Base-by-base conservation (phyloP, 2,329 filamentous ascomycete species). In the Sclerotinia borealis region DNA sequence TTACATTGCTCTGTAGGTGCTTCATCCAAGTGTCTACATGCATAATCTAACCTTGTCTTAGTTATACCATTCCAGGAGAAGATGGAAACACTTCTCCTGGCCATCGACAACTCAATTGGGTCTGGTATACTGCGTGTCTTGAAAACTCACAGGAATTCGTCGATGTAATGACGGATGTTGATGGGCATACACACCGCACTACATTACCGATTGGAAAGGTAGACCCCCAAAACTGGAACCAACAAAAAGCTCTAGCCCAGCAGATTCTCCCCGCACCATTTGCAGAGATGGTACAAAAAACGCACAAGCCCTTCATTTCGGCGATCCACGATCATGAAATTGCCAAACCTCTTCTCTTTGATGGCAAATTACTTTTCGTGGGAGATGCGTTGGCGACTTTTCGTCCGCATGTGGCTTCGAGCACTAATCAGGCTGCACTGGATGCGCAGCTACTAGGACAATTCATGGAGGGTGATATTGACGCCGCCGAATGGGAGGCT, bases 361-460 rank as follows among this genome's bases (percentile, higher is more conserved):
- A 65, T 37, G 37, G 52, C 4, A 67, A 65, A 37, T 1, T 68
- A 4, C 17, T 65, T n/a, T 59, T 66, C 1, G 63, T 68, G 1
- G 66, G 61, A 2, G 61, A 68, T 51, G 47, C 65, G 8, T 9
- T 66, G 10, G 34, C 43, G 5, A 34, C 39, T 1, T 60, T 65
- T 47, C 45, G 66, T 7, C 64, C 64, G 8, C 55, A 65, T 41
- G 41, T 61, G 4, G 65, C 54, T 8, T 29, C 45, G 8, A 65
- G 65, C 10, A 63, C 61, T 0, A 56, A 63, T 47, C 65, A 65
- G 27, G 63, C 63, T 15, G 64, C 60, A 1, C 29, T 66, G 4
- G 2, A 64, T 63, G 60, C 54, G 2, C 34, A 58, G 11, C 19
- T 61, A 1, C 9, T 66, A 1, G 64, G 56, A 41, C 52, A 8